These are phyloP conservation scores for Fraxinus albicans DNA, from an alignment of 305 asterid genomes.

Conservation along the genomic window DNA sequence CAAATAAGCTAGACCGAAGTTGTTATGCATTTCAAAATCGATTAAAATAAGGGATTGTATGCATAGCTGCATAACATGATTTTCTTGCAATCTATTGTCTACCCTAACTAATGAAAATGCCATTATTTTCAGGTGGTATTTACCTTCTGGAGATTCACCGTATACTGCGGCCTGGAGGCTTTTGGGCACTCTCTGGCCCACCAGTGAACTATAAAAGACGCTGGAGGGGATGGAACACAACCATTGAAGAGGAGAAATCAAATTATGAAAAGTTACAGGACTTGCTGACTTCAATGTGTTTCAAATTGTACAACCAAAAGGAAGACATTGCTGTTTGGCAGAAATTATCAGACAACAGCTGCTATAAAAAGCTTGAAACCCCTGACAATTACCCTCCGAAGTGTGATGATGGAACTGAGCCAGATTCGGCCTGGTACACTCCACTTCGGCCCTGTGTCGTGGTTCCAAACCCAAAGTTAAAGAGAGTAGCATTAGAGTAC, in stretches of 20 bases:
- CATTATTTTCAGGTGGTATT: slow-evolving; percentile 47
- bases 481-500: slow-evolving; percentile 32
- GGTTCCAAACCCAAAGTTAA: slow-evolving; percentile 34
- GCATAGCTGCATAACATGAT: neutral
- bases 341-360: slow-evolving; percentile 35
- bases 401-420: slow-evolving; percentile 60
- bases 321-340: slow-evolving; percentile 63
- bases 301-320: slow-evolving; percentile 48
- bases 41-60: neutral
- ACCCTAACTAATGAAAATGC: neutral
- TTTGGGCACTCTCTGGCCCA: slow-evolving; percentile 63
- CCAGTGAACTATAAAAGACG: slow-evolving; percentile 55
- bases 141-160: slow-evolving; percentile 58
- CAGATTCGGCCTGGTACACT: slow-evolving; percentile 59
- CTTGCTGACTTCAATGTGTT: slow-evolving; percentile 48
- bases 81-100: neutral
- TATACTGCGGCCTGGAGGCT: slow-evolving; percentile 57
- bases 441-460: slow-evolving; percentile 55
- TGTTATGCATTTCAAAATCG: neutral
- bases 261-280: slow-evolving; percentile 54
- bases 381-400: slow-evolving; percentile 44
- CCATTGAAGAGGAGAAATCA: slow-evolving; percentile 49
- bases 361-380: slow-evolving; percentile 48
- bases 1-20: neutral
- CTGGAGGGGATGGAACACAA: slow-evolving; percentile 60